Base-by-base conservation (phyloP, 169 alveolate genomes). In the Cryptosporidium bovis region DNA sequence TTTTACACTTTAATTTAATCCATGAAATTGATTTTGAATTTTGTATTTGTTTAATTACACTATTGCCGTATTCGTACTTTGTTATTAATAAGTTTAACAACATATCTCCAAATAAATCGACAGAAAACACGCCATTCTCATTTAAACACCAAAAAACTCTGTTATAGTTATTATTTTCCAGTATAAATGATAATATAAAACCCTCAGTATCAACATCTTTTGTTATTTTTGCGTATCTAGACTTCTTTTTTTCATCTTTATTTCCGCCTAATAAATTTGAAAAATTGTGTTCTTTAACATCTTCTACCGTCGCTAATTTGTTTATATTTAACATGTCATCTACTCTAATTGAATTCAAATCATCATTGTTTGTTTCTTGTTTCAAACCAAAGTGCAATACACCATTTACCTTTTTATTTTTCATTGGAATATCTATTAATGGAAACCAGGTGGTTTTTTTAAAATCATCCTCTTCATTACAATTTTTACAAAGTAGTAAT, bases 361-460 rank as follows among this genome's bases (percentile, higher is more conserved):
- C 1, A 8, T 6, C 48, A 40, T 40, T 40, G 4, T 40, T 40
- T 8, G 48, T 40, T 8, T 40, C 48, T 1, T 40, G 48, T 40
- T 8, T 40, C 10, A 40, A 8, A 40, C 48, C 48, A 40, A 40
- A 40, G 13, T 40, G 13, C 48, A 40, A 40, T 8, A 40, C 48
- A 6, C 13, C 48, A 40, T 40, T 40, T 8, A 40, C 13, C 10
- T 8, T 40, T 3, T 77, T 71, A 60, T 62, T 18, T 20, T 34
- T 36, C 40, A 77, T 31, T 2, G 87, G 87, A 3, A 77, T 77
- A 48, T 77, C 87, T 48, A 77, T 66, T 5, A 77, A 18, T 3
- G 87, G 87, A 40, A 77, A 62, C 87, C 87, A 77, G 24, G 16
- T 15, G 13, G 69, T 44, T 29, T 36, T 60, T 24, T 62, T 27